phyloP scores from a whole-genome alignment of 257 asterid species.

The Paraleonurus japonicus region DNA sequence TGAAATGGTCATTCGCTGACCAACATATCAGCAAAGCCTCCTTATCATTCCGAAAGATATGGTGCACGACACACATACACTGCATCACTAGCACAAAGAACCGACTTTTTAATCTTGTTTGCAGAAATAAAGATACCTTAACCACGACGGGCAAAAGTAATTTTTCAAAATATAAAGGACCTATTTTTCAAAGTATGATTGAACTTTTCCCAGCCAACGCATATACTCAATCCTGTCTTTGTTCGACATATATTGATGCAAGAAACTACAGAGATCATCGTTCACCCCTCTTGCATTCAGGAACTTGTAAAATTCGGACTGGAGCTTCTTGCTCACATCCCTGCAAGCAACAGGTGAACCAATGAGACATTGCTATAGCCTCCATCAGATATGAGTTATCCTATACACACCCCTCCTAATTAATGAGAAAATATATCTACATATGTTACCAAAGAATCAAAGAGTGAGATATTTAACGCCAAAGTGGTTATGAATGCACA shows the following conservation, averaged over 20 bases:
- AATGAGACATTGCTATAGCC: conserved; percentile 10
- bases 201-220: conserved; percentile 47
- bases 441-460: neutral
- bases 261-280: conserved; percentile 43
- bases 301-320: conserved; percentile 43
- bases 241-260: conserved; percentile 59
- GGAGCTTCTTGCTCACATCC: conserved; percentile 39
- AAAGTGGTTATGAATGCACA: neutral
- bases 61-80: too few species aligned
- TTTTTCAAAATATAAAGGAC: neutral
- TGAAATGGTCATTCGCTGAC: neutral
- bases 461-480: neutral
- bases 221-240: conserved; percentile 56
- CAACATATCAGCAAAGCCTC: too few species aligned
- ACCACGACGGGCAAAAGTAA: neutral
- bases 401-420: neutral
- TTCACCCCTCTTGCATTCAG: conserved; percentile 48
- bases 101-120: neutral
- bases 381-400: neutral
- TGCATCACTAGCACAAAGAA: neutral
- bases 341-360: conserved; percentile 33
- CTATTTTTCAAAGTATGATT: conserved; percentile 34
- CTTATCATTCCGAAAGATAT: neutral
- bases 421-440: neutral
- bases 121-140: neutral